Evolutionary conservation across 306 rosid species (phyloP).

Genomic region (Adenanthera pavonina): DNA sequence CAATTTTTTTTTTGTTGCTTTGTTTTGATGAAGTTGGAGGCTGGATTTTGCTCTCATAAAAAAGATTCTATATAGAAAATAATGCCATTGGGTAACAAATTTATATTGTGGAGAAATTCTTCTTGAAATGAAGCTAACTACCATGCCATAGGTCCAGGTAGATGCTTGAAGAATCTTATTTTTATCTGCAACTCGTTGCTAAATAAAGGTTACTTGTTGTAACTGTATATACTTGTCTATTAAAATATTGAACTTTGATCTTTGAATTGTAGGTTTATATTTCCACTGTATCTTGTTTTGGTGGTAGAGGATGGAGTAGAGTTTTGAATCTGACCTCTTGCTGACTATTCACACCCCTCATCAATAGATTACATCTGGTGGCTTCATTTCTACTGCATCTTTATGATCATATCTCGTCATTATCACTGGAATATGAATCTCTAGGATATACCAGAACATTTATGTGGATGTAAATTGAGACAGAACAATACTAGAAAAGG

Average conservation of each 20-base stretch:
- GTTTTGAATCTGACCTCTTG: not conserved
- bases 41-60: not conserved
- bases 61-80: not conserved
- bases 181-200: not conserved
- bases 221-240: not conserved
- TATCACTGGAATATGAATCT: not conserved
- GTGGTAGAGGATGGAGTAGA: not conserved
- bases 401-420: not conserved
- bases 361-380: not conserved
- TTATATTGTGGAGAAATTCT: not conserved
- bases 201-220: not conserved
- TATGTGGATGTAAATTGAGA: not conserved
- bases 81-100: not conserved
- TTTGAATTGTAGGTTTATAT: slow-evolving; percentile 2
- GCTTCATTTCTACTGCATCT: slow-evolving; percentile 5
- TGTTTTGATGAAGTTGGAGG: not conserved
- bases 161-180: not conserved
- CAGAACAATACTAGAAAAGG: not conserved
- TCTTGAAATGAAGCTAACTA: not conserved
- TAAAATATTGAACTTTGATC: not conserved
- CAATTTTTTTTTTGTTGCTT: not conserved
- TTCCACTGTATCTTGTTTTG: not conserved
- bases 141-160: not conserved
- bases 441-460: not conserved
- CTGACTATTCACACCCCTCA: not conserved